These are phyloP conservation scores for Flaveria sonorensis DNA, from an alignment of 129 eudicot species.

Conservation along the genomic window DNA sequence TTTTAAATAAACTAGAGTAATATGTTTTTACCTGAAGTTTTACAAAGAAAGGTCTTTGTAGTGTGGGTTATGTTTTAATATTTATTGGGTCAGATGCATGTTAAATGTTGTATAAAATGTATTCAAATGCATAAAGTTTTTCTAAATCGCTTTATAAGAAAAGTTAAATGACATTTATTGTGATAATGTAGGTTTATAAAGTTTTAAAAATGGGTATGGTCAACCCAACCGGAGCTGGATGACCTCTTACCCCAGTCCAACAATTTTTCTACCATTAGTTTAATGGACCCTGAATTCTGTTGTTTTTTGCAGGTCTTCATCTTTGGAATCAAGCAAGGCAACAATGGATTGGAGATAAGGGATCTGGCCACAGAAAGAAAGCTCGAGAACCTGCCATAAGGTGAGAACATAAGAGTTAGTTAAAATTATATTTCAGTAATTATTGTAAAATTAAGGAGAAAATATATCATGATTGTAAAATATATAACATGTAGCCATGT, in stretches of 20 bases:
- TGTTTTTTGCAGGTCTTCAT: constrained; percentile 56
- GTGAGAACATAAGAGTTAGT: constrained; percentile 28
- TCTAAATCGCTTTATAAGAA: not conserved
- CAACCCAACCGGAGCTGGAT: not conserved
- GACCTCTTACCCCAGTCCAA: not conserved
- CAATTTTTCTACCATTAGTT: not conserved
- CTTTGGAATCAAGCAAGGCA: constrained; percentile 89
- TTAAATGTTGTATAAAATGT: not conserved
- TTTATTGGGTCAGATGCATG: constrained; percentile 4
- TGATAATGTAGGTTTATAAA: not conserved
- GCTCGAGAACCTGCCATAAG: constrained; percentile 64
- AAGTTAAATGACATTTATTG: not conserved
- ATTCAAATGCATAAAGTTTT: not conserved
- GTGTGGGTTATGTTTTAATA: not conserved
- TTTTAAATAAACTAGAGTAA: not conserved
- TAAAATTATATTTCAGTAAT: not conserved
- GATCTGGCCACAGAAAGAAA: constrained; percentile 39
- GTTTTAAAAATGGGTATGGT: not conserved
- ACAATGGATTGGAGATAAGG: constrained; percentile 74
- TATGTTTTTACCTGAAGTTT: not conserved
- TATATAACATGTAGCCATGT: not conserved
- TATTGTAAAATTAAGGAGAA: not conserved
- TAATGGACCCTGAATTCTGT: constrained; percentile 18
- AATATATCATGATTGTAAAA: not conserved
- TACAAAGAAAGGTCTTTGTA: not conserved